Percentiles rank a stretch among this genome's conserved stretches.
Conservation (phyloP, 805 yeast species). For the Candida piceae region DNA sequence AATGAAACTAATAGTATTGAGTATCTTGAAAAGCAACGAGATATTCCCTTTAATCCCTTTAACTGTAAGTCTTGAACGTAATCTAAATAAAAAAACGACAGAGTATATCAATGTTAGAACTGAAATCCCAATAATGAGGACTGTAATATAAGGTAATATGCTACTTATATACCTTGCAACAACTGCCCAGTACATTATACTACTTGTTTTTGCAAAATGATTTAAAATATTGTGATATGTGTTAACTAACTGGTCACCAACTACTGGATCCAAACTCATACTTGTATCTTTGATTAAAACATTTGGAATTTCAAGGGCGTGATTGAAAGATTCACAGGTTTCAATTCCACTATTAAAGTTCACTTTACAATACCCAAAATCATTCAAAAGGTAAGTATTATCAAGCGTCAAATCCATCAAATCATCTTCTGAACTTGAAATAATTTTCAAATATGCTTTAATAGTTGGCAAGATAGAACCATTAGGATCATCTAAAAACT, state of each 20-base stretch:
- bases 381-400: slow-evolving; percentile 39
- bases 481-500: slow-evolving; percentile 33
- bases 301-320: slow-evolving; percentile 43
- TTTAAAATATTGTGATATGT: slow-evolving; percentile 34
- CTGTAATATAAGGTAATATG: slow-evolving; percentile 11
- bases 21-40: slow-evolving; percentile 3
- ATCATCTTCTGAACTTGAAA: too few species aligned
- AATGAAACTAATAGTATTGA: slow-evolving; percentile 6
- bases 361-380: slow-evolving; percentile 44
- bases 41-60: slow-evolving; percentile 4
- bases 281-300: slow-evolving; percentile 48
- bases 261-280: slow-evolving; percentile 35
- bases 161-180: slow-evolving; percentile 10
- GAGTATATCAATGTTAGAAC: slow-evolving; percentile 12
- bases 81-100: slow-evolving; percentile 10
- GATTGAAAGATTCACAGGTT: slow-evolving; percentile 32
- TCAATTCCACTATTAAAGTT: slow-evolving; percentile 18
- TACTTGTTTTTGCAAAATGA: slow-evolving; percentile 21
- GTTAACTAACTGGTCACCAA: slow-evolving; percentile 37
- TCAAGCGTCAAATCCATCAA: too few species aligned
- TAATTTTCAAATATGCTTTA: slow-evolving; percentile 38
- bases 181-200: slow-evolving; percentile 14
- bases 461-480: slow-evolving; percentile 34
- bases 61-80: slow-evolving; percentile 14
- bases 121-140: slow-evolving; percentile 8